Conservation (phyloP, 306 rosid genomes). For the Cicer judaicum region DNA sequence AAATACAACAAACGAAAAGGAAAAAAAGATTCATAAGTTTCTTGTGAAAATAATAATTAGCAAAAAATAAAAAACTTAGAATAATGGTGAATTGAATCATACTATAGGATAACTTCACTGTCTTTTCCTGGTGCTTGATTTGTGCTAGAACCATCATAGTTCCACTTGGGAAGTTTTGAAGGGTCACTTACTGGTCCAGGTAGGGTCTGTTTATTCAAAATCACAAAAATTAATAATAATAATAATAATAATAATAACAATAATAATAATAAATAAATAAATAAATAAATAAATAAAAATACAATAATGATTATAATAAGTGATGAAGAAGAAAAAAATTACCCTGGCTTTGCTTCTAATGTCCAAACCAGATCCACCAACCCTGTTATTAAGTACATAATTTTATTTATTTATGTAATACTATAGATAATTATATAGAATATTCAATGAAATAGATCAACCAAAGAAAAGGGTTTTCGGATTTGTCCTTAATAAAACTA, state of each 20-base stretch:
- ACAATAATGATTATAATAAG: not conserved
- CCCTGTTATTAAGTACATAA: conserved; percentile 48
- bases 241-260: not conserved
- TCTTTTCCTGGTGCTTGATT: conserved; percentile 75
- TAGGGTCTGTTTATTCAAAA: conserved; percentile 53
- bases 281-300: no score
- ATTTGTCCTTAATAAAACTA: conserved; percentile 2
- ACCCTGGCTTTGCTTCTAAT: conserved; percentile 78
- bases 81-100: conserved; percentile 23
- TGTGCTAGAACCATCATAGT: conserved; percentile 66
- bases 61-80: not conserved
- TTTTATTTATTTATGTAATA: not conserved
- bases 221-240: not conserved
- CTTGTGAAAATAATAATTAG: not conserved
- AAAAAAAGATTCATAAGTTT: conserved; percentile 12
- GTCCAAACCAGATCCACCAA: conserved; percentile 79
- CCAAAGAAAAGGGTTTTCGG: conserved; percentile 17
- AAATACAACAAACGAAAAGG: not conserved
- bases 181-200: conserved; percentile 65
- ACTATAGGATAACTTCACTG: conserved; percentile 75
- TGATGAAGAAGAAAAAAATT: not conserved
- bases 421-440: not conserved
- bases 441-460: conserved; percentile 22
- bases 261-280: not conserved
- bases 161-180: conserved; percentile 58